Conservation (phyloP, 805 yeast genomes). For the Lachancea lanzarotensis region DNA sequence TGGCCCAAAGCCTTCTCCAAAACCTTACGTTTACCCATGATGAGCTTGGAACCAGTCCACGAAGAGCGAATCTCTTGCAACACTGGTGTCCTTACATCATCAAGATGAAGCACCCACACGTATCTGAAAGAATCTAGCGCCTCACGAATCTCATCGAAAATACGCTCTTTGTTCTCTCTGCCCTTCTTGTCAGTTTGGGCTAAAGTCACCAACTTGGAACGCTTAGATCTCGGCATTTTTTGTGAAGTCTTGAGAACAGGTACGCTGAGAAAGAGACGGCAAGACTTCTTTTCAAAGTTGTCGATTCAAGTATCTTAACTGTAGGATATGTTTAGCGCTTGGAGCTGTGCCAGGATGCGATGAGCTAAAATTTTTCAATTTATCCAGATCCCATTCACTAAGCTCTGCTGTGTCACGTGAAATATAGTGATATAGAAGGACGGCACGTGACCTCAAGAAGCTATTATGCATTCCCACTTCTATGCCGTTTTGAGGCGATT, state of each 20-base stretch:
- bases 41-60: constrained; percentile 85
- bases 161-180: constrained; percentile 80
- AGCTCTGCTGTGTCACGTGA: background rate
- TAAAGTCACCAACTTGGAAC: constrained; percentile 91
- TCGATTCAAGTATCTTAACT: background rate
- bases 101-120: constrained; percentile 80
- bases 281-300: background rate
- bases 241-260: background rate
- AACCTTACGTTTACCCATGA: constrained; percentile 90
- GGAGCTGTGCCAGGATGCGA: background rate
- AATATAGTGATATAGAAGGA: background rate
- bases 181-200: constrained; percentile 97
- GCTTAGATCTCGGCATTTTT: constrained; percentile 90
- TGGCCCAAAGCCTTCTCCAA: constrained; percentile 89
- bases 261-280: no score
- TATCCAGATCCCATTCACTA: background rate
- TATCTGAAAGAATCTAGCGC: constrained; percentile 71
- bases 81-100: constrained; percentile 93
- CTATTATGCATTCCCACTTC: no score
- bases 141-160: constrained; percentile 84
- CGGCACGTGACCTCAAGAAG: background rate
- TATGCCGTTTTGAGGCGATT: no score
- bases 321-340: background rate
- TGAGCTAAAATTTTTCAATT: constrained; percentile 5
- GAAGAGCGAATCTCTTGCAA: constrained; percentile 87